Evolutionary conservation across 2,329 filamentous ascomycete species (phyloP).

Genomic region (Calonectria pteridis): DNA sequence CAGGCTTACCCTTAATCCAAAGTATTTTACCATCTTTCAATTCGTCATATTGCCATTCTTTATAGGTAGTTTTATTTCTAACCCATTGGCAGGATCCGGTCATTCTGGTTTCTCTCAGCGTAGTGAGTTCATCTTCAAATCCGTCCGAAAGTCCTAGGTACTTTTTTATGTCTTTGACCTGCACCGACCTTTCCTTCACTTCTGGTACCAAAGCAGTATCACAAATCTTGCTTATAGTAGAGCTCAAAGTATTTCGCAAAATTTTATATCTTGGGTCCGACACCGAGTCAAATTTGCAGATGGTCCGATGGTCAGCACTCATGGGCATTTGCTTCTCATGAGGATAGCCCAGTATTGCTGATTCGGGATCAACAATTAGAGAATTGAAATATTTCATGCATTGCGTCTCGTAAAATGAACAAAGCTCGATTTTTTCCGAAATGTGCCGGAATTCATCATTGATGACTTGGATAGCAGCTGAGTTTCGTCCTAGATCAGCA

Average conservation of each 20-base stretch:
- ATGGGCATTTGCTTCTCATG: constrained; percentile 54
- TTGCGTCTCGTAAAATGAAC: constrained; percentile 61
- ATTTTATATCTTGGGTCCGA: constrained; percentile 53
- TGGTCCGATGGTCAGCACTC: constrained; percentile 55
- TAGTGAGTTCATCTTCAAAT: constrained; percentile 29
- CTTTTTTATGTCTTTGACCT: constrained; percentile 20
- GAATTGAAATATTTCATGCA: constrained; percentile 25
- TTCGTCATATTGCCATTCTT: constrained; percentile 27
- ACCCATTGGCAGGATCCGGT: constrained; percentile 32
- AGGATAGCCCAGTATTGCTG: constrained; percentile 56
- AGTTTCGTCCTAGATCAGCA: constrained; percentile 52
- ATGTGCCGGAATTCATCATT: constrained; percentile 60
- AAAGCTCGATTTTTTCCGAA: constrained; percentile 50
- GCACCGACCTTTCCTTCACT: constrained; percentile 4
- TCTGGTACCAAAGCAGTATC: background rate
- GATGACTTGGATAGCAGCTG: constrained; percentile 51
- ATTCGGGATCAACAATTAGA: constrained; percentile 54
- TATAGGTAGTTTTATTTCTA: constrained; percentile 23
- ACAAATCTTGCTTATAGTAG: constrained; percentile 28
- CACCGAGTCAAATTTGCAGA: constrained; percentile 55
- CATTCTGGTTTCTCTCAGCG: constrained; percentile 23
- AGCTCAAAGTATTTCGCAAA: constrained; percentile 47
- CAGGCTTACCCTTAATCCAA: constrained; percentile 47
- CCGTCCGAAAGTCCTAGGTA: constrained; percentile 27
- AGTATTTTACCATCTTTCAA: constrained; percentile 14